phyloP scores from a whole-genome alignment of 495 filamentous ascomycete genomes.

The Penicillium turbatum region DNA sequence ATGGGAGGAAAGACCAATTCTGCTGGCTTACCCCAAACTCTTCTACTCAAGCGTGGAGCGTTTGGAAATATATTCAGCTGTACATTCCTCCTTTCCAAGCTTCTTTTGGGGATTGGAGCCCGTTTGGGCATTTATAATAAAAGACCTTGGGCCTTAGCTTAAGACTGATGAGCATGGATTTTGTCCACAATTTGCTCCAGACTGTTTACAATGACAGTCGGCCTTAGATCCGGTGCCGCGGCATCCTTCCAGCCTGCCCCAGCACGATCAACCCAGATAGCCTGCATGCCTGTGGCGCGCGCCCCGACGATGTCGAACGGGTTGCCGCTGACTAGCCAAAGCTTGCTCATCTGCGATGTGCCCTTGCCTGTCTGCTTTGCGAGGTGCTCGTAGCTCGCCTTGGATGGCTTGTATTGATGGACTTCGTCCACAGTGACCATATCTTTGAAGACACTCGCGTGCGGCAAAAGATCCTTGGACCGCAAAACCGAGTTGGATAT shows the following conservation, averaged over 20 bases:
- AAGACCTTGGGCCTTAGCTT: neutral
- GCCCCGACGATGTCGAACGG: slow-evolving; percentile 70
- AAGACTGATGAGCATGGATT: slow-evolving; percentile 13
- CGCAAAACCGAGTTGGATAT: slow-evolving; percentile 54
- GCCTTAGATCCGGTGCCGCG: slow-evolving; percentile 22
- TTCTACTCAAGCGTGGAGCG: slow-evolving; percentile 43
- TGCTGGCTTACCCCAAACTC: slow-evolving; percentile 51
- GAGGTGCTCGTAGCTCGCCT: slow-evolving; percentile 59
- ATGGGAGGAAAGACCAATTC: slow-evolving; percentile 43
- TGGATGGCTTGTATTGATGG: slow-evolving; percentile 64
- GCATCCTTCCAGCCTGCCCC: slow-evolving; percentile 42
- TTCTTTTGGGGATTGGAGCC: neutral
- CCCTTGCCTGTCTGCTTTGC: slow-evolving; percentile 48
- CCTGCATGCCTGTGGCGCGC: slow-evolving; percentile 46
- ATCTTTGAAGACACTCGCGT: slow-evolving; percentile 47
- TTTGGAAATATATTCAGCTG: slow-evolving; percentile 50
- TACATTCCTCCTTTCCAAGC: slow-evolving; percentile 28
- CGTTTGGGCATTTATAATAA: neutral
- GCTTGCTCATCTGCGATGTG: slow-evolving; percentile 41
- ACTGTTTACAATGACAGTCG: slow-evolving; percentile 28
- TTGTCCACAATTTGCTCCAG: slow-evolving; percentile 28
- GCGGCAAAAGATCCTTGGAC: slow-evolving; percentile 52
- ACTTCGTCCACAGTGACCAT: slow-evolving; percentile 60
- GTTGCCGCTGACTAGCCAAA: slow-evolving; percentile 75
- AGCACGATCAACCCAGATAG: slow-evolving; percentile 65